Percentiles rank a stretch among this genome's conserved stretches.
Evolutionary conservation across 2,329 filamentous ascomycete species (phyloP).

Genomic region (Phyllosticta citriasiana): DNA sequence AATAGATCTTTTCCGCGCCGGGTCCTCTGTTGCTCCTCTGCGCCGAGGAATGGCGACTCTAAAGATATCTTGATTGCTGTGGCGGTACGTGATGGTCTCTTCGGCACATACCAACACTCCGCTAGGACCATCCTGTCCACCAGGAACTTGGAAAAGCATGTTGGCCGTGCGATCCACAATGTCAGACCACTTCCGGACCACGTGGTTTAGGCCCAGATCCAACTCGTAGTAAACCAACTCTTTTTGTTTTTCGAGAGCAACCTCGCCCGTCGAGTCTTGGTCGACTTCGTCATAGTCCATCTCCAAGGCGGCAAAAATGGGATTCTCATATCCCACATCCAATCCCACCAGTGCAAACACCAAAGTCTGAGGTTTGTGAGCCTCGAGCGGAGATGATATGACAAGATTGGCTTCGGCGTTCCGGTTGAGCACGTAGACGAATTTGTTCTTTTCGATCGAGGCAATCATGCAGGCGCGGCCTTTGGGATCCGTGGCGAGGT

Average conservation of each 20-base stretch:
- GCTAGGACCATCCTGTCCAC: slow-evolving; percentile 85
- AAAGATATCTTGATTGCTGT: slow-evolving; percentile 86
- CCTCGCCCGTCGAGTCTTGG: slow-evolving; percentile 78
- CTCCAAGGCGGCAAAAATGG: slow-evolving; percentile 89
- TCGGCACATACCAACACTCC: slow-evolving; percentile 92
- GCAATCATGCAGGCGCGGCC: slow-evolving; percentile 91
- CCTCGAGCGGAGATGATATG: slow-evolving; percentile 93
- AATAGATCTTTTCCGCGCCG: slow-evolving; percentile 77
- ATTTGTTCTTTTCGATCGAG: slow-evolving; percentile 96
- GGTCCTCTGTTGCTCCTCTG: slow-evolving; percentile 81
- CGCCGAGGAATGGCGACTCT: slow-evolving; percentile 82
- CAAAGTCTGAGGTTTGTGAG: slow-evolving; percentile 83
- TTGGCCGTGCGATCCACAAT: slow-evolving; percentile 82
- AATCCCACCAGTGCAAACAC: slow-evolving; percentile 81
- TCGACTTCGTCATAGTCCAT: slow-evolving; percentile 88
- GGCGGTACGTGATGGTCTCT: slow-evolving; percentile 92
- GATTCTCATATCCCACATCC: slow-evolving; percentile 95
- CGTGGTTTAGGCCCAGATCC: slow-evolving; percentile 91
- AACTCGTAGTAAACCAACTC: slow-evolving; percentile 95
- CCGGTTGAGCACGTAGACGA: slow-evolving; percentile 95
- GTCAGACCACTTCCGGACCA: slow-evolving; percentile 93
- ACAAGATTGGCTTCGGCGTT: slow-evolving; percentile 90
- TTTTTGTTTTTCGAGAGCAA: slow-evolving; percentile 74
- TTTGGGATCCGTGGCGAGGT: slow-evolving; percentile 90
- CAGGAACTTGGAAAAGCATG: slow-evolving; percentile 88